Conservation (phyloP, 108 stramenopile species). For the Cylindrotheca fusiformis region DNA sequence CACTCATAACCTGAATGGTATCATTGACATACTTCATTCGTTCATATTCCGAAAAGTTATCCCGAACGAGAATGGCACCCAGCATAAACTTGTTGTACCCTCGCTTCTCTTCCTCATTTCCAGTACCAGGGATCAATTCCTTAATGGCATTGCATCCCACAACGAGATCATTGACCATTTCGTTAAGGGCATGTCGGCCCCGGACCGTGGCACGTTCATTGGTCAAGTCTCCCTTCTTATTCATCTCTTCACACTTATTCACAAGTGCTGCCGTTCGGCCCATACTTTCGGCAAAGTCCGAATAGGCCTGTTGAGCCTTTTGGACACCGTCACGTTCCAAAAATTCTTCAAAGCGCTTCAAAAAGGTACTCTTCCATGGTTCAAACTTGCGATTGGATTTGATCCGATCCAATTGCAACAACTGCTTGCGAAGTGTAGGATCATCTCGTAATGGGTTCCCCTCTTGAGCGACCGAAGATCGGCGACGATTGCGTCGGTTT, state of each 20-base stretch:
- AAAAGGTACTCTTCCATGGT: slow-evolving; percentile 22
- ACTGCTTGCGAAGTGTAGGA: slow-evolving; percentile 11
- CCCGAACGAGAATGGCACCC: slow-evolving; percentile 19
- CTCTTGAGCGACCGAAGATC: neutral
- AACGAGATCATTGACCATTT: slow-evolving; percentile 25
- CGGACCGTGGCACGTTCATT: slow-evolving; percentile 27
- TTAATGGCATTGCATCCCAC: slow-evolving; percentile 1
- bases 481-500: neutral
- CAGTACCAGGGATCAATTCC: slow-evolving; percentile 13
- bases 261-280: slow-evolving; percentile 1
- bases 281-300: slow-evolving; percentile 4
- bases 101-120: slow-evolving; percentile 5
- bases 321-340: slow-evolving; percentile 25
- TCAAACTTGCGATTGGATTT: slow-evolving; percentile 20
- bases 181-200: slow-evolving; percentile 24
- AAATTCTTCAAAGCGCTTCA: slow-evolving; percentile 18
- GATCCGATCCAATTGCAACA: slow-evolving; percentile 13
- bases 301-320: slow-evolving; percentile 17
- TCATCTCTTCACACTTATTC: slow-evolving; percentile 5
- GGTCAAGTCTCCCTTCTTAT: slow-evolving; percentile 26
- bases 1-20: slow-evolving; percentile 15
- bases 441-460: slow-evolving; percentile 17
- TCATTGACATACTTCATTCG: slow-evolving; percentile 19
- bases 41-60: slow-evolving; percentile 26
- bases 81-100: slow-evolving; percentile 32